Evolutionary conservation across 2,329 filamentous ascomycete genomes (phyloP).

Genomic region (Fusarium pseudocircinatum): DNA sequence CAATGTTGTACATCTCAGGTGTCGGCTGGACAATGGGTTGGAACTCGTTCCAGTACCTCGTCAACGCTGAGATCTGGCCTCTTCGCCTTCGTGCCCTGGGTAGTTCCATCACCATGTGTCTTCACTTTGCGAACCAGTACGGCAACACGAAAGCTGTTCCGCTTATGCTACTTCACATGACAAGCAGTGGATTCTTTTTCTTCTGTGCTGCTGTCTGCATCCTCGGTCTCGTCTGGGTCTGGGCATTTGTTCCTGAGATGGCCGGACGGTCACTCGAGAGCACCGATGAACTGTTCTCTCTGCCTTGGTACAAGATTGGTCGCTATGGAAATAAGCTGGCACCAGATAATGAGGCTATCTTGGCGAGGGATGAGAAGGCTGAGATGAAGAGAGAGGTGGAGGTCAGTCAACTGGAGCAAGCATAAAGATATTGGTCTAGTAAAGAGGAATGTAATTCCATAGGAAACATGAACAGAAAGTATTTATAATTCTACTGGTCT

Average conservation of each 20-base stretch:
- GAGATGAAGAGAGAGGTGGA: constrained; percentile 11
- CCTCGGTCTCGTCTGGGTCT: constrained; percentile 68
- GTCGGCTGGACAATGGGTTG: constrained; percentile 16
- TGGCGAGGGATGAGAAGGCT: constrained; percentile 11
- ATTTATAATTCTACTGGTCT: not conserved
- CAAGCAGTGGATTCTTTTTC: constrained; percentile 10
- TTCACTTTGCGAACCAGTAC: constrained; percentile 17
- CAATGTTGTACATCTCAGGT: constrained; percentile 10
- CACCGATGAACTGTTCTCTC: constrained; percentile 71
- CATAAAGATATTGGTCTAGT: not conserved
- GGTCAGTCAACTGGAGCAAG: not conserved
- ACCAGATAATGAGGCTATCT: constrained; percentile 11
- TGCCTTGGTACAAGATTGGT: constrained; percentile 76
- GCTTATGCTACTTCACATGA: constrained; percentile 1
- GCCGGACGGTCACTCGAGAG: constrained; percentile 65
- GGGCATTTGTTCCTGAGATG: constrained; percentile 73
- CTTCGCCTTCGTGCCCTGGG: constrained; percentile 16
- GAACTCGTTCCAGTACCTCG: constrained; percentile 11
- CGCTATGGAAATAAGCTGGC: constrained; percentile 45
- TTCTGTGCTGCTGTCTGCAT: constrained; percentile 20
- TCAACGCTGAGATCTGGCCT: constrained; percentile 20
- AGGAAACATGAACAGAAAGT: not conserved
- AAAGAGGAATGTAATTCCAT: not conserved
- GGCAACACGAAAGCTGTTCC: constrained; percentile 20
- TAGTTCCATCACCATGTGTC: constrained; percentile 16